Conservation (phyloP, 345 rosid genomes). For the Arabidopsis arenosa region DNA sequence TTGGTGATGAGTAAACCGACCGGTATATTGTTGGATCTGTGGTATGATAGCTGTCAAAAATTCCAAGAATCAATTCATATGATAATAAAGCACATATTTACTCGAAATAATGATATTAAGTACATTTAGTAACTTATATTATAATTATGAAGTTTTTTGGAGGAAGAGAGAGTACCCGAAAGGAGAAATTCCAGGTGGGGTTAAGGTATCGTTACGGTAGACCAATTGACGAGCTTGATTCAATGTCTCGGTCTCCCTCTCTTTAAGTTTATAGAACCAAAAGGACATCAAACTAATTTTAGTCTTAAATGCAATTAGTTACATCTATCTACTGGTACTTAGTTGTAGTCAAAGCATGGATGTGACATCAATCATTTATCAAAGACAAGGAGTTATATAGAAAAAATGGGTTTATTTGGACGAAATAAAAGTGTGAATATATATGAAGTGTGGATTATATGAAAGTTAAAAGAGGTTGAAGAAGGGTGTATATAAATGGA, state of each 20-base stretch:
- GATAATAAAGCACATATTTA: neutral
- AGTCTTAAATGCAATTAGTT: constrained; percentile 37
- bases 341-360: constrained; percentile 38
- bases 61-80: constrained; percentile 1
- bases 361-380: constrained; percentile 40
- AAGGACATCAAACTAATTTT: constrained; percentile 20
- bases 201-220: constrained; percentile 71
- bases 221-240: constrained; percentile 99
- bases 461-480: constrained; percentile 16
- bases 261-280: constrained; percentile 48
- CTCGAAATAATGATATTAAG: neutral
- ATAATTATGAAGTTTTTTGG: neutral
- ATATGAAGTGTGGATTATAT: constrained; percentile 14
- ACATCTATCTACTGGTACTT: constrained; percentile 18
- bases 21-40: constrained; percentile 65
- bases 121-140: neutral
- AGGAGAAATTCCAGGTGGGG: constrained; percentile 53
- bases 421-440: constrained; percentile 35
- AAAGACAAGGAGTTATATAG: constrained; percentile 1
- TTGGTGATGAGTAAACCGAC: constrained; percentile 64
- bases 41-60: constrained; percentile 57
- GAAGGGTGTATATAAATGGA: constrained; percentile 18
- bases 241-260: constrained; percentile 98
- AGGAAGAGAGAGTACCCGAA: constrained; percentile 51
- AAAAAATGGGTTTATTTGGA: constrained; percentile 17